A percentile compares a stretch with the other conserved stretches of the same genome.
These are phyloP conservation scores for Trichoderma sp. DNA, from an alignment of 2,329 filamentous ascomycete genomes.

Conservation along the genomic window DNA sequence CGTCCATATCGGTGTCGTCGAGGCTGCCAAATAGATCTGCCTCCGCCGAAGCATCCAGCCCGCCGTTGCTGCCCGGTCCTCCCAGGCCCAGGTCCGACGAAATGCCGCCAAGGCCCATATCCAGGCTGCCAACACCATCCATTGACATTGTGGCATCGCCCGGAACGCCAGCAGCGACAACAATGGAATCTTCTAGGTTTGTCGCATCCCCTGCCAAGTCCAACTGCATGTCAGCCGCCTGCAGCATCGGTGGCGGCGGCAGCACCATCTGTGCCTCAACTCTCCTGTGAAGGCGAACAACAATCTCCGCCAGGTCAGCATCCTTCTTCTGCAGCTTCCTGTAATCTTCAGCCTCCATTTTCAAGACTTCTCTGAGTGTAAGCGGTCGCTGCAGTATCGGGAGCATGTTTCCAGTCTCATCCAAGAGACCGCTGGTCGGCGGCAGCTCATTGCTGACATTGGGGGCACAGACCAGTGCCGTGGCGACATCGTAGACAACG, in stretches of 20 bases:
- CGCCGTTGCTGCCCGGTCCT: constrained; percentile 40
- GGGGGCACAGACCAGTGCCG: constrained; percentile 70
- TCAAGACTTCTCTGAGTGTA: constrained; percentile 64
- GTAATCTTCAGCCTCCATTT: constrained; percentile 61
- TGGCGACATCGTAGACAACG: constrained; percentile 70
- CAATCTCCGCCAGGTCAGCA: constrained; percentile 59
- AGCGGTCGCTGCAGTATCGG: constrained; percentile 51
- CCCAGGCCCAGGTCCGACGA: constrained; percentile 46
- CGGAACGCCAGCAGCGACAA: constrained; percentile 47
- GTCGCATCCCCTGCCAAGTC: constrained; percentile 46
- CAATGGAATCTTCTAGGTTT: constrained; percentile 48
- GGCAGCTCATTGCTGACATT: constrained; percentile 54
- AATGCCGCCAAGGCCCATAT: constrained; percentile 48
- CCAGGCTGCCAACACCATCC: constrained; percentile 51
- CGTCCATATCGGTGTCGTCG: constrained; percentile 49
- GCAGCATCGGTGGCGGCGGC: constrained; percentile 49
- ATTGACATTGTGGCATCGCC: constrained; percentile 47
- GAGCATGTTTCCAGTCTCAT: constrained; percentile 43
- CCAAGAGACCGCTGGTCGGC: constrained; percentile 39
- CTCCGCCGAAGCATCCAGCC: constrained; percentile 41
- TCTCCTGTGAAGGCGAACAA: constrained; percentile 64
- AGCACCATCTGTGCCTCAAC: constrained; percentile 67
- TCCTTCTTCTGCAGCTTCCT: constrained; percentile 61
- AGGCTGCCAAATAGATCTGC: constrained; percentile 47
- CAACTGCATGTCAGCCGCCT: constrained; percentile 47